phyloP scores from a whole-genome alignment of 139 green algal species.

The Desmodesmus armatus region DNA sequence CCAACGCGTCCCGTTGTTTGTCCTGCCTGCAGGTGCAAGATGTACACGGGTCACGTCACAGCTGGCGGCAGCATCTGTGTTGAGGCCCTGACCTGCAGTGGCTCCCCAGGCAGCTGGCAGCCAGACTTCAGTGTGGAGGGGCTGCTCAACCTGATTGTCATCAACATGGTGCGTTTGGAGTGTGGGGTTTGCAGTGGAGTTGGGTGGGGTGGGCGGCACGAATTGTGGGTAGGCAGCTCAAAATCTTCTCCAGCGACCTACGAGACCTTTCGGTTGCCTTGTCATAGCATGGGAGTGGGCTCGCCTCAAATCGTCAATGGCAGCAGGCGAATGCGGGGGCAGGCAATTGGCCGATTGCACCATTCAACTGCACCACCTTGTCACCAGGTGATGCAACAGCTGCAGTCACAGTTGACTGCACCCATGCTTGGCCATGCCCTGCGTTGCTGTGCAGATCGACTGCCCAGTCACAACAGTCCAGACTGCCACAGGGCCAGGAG shows the following conservation, averaged over 20 bases:
- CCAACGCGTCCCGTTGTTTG: neutral
- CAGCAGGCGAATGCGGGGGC: neutral
- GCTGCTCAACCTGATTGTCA: slow-evolving; percentile 32
- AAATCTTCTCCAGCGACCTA: too few species aligned
- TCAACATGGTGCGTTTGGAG: slow-evolving; percentile 14
- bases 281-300: neutral
- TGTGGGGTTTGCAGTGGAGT: too few species aligned
- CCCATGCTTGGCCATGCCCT: too few species aligned
- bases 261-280: too few species aligned
- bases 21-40: slow-evolving; percentile 23
- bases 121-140: slow-evolving; percentile 39
- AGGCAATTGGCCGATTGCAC: too few species aligned
- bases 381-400: neutral
- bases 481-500: slow-evolving; percentile 26
- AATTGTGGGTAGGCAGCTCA: too few species aligned
- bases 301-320: too few species aligned
- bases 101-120: slow-evolving; percentile 41
- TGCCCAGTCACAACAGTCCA: slow-evolving; percentile 32
- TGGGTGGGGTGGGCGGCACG: too few species aligned
- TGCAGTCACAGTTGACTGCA: too few species aligned
- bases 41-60: slow-evolving; percentile 53
- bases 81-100: slow-evolving; percentile 47
- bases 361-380: too few species aligned
- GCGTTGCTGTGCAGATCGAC: neutral
- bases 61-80: slow-evolving; percentile 54